Percentiles rank a stretch among this genome's conserved stretches.
Conservation (phyloP, 2,329 filamentous ascomycete genomes). For the Aspergillus hiratsukae region DNA sequence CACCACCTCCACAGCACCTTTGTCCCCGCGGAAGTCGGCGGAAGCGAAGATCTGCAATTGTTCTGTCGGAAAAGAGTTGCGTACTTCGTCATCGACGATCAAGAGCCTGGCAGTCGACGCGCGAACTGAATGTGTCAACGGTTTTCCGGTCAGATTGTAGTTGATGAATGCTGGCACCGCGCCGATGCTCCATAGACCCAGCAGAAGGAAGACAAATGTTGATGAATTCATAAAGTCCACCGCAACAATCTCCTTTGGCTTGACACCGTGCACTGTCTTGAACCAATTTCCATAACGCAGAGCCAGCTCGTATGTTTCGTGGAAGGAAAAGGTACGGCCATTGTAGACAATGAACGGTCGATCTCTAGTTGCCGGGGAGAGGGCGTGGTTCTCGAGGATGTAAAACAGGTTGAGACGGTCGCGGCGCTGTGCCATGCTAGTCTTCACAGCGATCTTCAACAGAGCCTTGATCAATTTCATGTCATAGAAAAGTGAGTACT, state of each 20-base stretch:
- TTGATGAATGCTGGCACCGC: constrained; percentile 84
- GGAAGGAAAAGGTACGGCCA: constrained; percentile 66
- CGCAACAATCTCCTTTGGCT: constrained; percentile 71
- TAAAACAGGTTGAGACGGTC: constrained; percentile 72
- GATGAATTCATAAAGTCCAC: constrained; percentile 78
- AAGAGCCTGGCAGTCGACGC: constrained; percentile 63
- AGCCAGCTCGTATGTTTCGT: constrained; percentile 65
- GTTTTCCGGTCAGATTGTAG: constrained; percentile 70
- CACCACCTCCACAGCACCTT: constrained; percentile 53
- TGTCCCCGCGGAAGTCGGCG: constrained; percentile 38
- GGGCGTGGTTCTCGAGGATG: constrained; percentile 63
- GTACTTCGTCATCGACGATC: constrained; percentile 65
- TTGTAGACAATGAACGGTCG: constrained; percentile 63
- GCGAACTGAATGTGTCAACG: constrained; percentile 69
- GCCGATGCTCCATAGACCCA: constrained; percentile 78
- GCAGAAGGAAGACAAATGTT: constrained; percentile 68
- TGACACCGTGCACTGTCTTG: constrained; percentile 58
- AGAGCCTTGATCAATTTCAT: constrained; percentile 54
- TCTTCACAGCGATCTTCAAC: constrained; percentile 43
- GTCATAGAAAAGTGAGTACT: constrained; percentile 64
- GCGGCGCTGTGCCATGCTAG: constrained; percentile 47
- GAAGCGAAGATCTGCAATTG: constrained; percentile 39
- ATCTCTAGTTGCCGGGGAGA: constrained; percentile 47
- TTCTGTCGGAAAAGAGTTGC: constrained; percentile 44
- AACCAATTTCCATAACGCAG: constrained; percentile 75